Conservation (phyloP, 2,329 filamentous ascomycete species). For the Arthrinium phaeospermum region DNA sequence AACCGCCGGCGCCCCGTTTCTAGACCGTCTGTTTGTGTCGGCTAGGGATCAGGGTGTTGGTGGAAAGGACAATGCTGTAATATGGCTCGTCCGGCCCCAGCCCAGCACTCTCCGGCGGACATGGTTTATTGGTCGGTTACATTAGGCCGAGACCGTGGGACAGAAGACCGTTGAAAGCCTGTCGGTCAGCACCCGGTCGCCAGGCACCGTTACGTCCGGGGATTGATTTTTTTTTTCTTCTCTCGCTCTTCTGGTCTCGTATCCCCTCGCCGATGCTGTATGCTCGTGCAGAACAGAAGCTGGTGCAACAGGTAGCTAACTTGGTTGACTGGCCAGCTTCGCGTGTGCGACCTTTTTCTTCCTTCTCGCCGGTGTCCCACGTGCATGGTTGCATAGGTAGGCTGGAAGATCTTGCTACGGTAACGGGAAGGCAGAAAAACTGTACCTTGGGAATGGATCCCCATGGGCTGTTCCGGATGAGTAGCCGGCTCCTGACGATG, state of each 20-base stretch:
- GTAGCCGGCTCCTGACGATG: constrained; percentile 7
- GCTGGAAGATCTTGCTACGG: constrained; percentile 13
- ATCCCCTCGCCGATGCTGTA: neutral
- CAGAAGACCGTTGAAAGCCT: constrained; percentile 2
- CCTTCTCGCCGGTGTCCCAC: neutral
- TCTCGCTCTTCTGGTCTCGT: neutral
- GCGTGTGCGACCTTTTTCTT: neutral
- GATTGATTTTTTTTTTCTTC: neutral
- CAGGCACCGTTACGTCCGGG: constrained; percentile 2
- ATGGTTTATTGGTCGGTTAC: neutral
- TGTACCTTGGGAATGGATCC: constrained; percentile 12
- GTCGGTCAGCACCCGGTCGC: neutral
- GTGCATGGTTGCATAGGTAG: constrained; percentile 17
- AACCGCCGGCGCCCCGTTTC: constrained; percentile 5
- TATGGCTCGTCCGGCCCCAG: neutral
- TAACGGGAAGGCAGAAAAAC: neutral
- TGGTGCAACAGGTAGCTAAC: neutral
- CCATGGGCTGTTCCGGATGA: constrained; percentile 10
- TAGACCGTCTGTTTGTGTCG: neutral
- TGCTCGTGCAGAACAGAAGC: neutral
- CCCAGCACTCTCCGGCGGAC: neutral
- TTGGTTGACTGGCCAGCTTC: neutral
- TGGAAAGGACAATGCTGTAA: neutral
- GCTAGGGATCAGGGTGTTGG: neutral
- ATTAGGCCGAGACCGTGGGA: constrained; percentile 10